These are phyloP conservation scores for Eruca vesicaria DNA, from an alignment of 441 rosid genomes.

Conservation along the genomic window DNA sequence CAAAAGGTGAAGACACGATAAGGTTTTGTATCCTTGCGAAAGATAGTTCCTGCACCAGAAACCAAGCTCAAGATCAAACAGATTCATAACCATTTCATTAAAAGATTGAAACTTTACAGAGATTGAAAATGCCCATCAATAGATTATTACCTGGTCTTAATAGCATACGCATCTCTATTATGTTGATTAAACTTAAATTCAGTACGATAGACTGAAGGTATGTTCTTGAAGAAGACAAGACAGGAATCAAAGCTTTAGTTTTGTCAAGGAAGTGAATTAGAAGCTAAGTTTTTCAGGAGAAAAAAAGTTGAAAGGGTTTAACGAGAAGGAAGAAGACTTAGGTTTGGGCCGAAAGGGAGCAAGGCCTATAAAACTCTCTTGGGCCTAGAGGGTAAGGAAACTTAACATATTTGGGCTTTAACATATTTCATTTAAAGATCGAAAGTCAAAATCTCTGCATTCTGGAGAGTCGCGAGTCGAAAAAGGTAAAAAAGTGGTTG, in stretches of 20 bases:
- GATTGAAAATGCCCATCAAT: background rate
- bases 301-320: constrained; percentile 10
- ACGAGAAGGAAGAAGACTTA: constrained; percentile 2
- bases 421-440: background rate
- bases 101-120: background rate
- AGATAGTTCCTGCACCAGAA: constrained; percentile 41
- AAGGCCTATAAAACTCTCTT: background rate
- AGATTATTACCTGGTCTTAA: constrained; percentile 41
- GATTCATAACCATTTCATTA: background rate
- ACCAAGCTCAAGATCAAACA: background rate
- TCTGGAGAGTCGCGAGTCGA: background rate
- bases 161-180: constrained; percentile 35
- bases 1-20: constrained; percentile 23
- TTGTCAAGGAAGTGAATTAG: background rate
- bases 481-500: background rate
- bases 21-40: constrained; percentile 23
- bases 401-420: background rate
- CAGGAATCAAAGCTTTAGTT: background rate
- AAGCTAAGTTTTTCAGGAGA: background rate
- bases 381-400: background rate
- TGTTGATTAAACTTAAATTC: background rate
- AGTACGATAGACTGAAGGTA: background rate
- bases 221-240: background rate
- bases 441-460: too few relatives aligned
- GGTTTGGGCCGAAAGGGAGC: background rate